These are phyloP conservation scores for Candida taoyuanica DNA, from an alignment of 805 yeast genomes.

Conservation along the genomic window DNA sequence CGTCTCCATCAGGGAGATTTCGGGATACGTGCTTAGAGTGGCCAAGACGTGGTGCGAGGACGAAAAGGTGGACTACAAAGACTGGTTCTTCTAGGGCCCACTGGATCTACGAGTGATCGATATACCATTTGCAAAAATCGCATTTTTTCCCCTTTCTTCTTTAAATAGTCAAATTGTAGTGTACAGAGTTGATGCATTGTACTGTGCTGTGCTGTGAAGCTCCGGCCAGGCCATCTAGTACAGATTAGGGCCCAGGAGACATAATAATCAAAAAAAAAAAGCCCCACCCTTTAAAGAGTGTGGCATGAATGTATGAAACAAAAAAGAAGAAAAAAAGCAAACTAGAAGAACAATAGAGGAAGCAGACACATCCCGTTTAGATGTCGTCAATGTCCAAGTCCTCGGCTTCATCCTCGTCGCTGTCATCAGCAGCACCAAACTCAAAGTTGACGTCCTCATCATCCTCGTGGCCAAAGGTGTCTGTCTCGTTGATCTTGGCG, in stretches of 20 bases:
- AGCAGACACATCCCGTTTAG: no score
- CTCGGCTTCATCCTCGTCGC: constrained; percentile 61
- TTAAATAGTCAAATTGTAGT: no score
- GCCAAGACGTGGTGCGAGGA: constrained; percentile 14
- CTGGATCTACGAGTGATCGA: not conserved
- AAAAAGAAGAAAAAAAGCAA: not conserved
- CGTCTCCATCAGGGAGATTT: constrained; percentile 1
- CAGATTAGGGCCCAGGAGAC: no score
- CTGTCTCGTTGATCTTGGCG: constrained; percentile 96
- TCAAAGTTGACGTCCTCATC: constrained; percentile 98
- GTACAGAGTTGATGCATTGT: no score
- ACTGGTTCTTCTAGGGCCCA: constrained; percentile 5
- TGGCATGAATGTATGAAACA: not conserved
- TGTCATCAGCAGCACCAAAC: constrained; percentile 89
- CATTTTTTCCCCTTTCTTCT: no score
- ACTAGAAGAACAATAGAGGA: not conserved
- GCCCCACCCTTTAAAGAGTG: no score
- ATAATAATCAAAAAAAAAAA: no score
- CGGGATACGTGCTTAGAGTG: constrained; percentile 9
- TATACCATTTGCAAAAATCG: not conserved
- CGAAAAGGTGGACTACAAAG: constrained; percentile 4
- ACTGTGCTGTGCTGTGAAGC: no score
- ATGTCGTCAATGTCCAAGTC: constrained; percentile 94
- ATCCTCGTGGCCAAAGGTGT: constrained; percentile 92
- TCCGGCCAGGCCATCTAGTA: no score